phyloP scores from a whole-genome alignment of 2,329 filamentous ascomycete genomes.

The Fusarium solani-melongenae region DNA sequence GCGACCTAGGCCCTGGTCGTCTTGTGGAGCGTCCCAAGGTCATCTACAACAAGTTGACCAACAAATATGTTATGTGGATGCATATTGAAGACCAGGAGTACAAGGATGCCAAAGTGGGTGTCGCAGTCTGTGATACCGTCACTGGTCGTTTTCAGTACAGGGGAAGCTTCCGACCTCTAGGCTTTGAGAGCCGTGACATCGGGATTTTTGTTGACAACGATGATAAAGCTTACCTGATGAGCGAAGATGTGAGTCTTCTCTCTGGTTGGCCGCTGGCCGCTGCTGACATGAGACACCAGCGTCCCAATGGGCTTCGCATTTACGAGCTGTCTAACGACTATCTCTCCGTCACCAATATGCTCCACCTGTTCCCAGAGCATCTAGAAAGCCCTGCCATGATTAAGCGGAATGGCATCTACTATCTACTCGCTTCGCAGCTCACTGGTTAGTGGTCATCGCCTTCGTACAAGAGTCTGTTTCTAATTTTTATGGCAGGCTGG shows the following conservation, averaged over 20 bases:
- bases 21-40: constrained; percentile 76
- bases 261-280: accelerated
- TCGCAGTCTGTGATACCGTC: constrained; percentile 67
- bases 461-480: background rate
- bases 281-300: constrained; percentile 46
- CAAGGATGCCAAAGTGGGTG: constrained; percentile 70
- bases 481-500: constrained; percentile 48
- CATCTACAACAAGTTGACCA: constrained; percentile 71
- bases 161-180: constrained; percentile 47
- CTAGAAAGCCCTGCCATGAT: constrained; percentile 72
- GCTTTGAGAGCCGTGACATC: constrained; percentile 62
- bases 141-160: constrained; percentile 65
- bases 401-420: constrained; percentile 69
- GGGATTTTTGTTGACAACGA: constrained; percentile 70
- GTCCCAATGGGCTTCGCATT: constrained; percentile 67
- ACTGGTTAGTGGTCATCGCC: constrained; percentile 39
- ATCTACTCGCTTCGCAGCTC: constrained; percentile 69
- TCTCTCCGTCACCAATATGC: constrained; percentile 58
- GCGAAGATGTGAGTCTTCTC: constrained; percentile 64
- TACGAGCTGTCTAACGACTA: constrained; percentile 67
- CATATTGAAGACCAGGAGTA: constrained; percentile 73
- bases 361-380: constrained; percentile 62
- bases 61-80: constrained; percentile 74
- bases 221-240: constrained; percentile 67
- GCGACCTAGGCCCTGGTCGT: constrained; percentile 68